Conservation (phyloP, 75 land plant species). For the Pinus albicaulis region DNA sequence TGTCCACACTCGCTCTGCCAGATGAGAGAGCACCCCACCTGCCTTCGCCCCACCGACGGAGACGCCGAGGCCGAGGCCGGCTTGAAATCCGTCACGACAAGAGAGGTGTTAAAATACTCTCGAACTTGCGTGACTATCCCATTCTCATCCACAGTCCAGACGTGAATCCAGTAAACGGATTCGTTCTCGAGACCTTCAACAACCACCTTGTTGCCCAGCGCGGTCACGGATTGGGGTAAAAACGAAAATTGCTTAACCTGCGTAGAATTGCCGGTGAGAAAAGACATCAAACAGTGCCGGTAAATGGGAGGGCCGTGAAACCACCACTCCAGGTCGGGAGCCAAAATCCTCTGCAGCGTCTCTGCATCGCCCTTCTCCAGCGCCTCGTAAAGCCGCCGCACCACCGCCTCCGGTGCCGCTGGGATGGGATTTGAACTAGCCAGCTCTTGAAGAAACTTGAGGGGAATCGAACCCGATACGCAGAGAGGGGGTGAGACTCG, state of each 20-base stretch:
- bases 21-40: conserved; percentile 17
- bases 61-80: conserved; percentile 13
- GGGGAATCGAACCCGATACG: no score
- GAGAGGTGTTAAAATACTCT: conserved; percentile 78
- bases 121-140: conserved; percentile 57
- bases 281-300: conserved; percentile 58
- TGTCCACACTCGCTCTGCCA: conserved; percentile 55
- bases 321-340: conserved; percentile 78
- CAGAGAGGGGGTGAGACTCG: no score
- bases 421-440: background rate
- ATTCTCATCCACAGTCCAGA: conserved; percentile 58
- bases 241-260: conserved; percentile 36
- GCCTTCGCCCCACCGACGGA: conserved; percentile 8
- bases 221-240: conserved; percentile 31
- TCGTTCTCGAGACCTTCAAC: conserved; percentile 65
- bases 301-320: conserved; percentile 73
- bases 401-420: conserved; percentile 3
- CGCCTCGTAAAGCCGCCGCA: conserved; percentile 30
- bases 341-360: conserved; percentile 20
- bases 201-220: conserved; percentile 39
- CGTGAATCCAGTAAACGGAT: conserved; percentile 66
- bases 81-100: conserved; percentile 45
- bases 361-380: conserved; percentile 19
- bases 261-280: conserved; percentile 54
- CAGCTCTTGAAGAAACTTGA: no score